A percentile compares a stretch with the other conserved stretches of the same genome.
phyloP scores from a whole-genome alignment of 2,329 filamentous ascomycete species.

The Botrytis sinoallii region DNA sequence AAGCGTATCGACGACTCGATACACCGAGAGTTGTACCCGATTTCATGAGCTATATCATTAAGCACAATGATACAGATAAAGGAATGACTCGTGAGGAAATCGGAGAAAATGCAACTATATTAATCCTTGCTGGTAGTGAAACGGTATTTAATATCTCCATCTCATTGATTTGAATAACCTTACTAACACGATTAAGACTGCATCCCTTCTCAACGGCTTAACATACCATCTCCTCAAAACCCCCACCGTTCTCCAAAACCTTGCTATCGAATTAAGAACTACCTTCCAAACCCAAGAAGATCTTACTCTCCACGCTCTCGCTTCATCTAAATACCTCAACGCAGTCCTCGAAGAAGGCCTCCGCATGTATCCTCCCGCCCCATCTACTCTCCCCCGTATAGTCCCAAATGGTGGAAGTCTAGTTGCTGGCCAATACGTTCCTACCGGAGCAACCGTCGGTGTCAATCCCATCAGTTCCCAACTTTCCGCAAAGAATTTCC shows the following conservation, averaged over 20 bases:
- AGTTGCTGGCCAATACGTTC: neutral
- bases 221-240: constrained; percentile 54
- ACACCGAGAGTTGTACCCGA: constrained; percentile 1
- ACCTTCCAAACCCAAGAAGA: constrained; percentile 38
- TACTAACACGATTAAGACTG: constrained; percentile 35
- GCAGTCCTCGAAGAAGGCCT: constrained; percentile 23
- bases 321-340: constrained; percentile 16
- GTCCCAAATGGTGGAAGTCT: neutral
- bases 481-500: neutral
- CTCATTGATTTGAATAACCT: constrained; percentile 23
- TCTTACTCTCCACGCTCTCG: constrained; percentile 22
- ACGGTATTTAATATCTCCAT: neutral
- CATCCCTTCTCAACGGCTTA: constrained; percentile 32
- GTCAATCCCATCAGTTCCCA: neutral
- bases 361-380: constrained; percentile 23
- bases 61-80: constrained; percentile 11
- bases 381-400: neutral
- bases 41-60: constrained; percentile 18
- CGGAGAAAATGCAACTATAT: constrained; percentile 2
- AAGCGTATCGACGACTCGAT: constrained; percentile 6
- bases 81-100: constrained; percentile 17
- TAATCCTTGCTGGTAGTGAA: constrained; percentile 16
- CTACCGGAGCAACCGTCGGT: neutral
- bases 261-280: constrained; percentile 43
- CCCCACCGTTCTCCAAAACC: constrained; percentile 30